Evolutionary conservation across 768 basidiomycete species (phyloP), one percentile per base, ranked within the genome.

Genomic region (Panellus pusillus): DNA sequence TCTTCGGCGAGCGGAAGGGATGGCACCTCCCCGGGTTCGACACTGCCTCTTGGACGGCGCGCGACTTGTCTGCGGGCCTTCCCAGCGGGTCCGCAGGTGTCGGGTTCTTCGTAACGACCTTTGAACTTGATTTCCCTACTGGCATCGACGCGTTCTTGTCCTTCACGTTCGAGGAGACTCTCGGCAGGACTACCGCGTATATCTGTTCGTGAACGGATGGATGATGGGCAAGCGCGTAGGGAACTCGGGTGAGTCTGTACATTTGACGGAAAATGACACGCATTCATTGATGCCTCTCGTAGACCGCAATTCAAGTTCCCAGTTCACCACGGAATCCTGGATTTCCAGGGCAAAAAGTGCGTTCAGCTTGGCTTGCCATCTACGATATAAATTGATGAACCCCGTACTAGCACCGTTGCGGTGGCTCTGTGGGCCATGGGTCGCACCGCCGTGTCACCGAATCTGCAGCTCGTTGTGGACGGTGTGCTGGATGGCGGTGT

Each of bases 181-280:
- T 74, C 6, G 76, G 4, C 83, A 87, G 61, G 78, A 87, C 19
- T 92, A 91, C 62, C 79, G 90, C 14, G 83, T 85, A 3, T 74
- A 82, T 40, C 60, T 93, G 38, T 92, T 89, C 54, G 86, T 93
- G 17, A 92, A 93, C 61, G 91, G 91, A 12, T 93, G 91, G 91
- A 86, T 87, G 81, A 89, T 89, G 81, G 91, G 91, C 9, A 92
- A 91, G 70, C 68, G 84, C 17, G 77, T 87, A n/a, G 83, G 71
- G 13, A 86, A 88, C 62, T 88, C 1, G 86, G 87, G 88, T 82
- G 56, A 53, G 78, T 66, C 13, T 31, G 32, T 52, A 9, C 13
- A 24, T 49, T 11, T 46, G 14, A 24, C 12, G 6, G 12, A 35
- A 19, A 45, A 39, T 37, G 28, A 19, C 24, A 49, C 46, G n/a